These are phyloP conservation scores for Tolypocladium cylindrosporum DNA, from an alignment of 2,329 filamentous ascomycete species.

Conservation along the genomic window DNA sequence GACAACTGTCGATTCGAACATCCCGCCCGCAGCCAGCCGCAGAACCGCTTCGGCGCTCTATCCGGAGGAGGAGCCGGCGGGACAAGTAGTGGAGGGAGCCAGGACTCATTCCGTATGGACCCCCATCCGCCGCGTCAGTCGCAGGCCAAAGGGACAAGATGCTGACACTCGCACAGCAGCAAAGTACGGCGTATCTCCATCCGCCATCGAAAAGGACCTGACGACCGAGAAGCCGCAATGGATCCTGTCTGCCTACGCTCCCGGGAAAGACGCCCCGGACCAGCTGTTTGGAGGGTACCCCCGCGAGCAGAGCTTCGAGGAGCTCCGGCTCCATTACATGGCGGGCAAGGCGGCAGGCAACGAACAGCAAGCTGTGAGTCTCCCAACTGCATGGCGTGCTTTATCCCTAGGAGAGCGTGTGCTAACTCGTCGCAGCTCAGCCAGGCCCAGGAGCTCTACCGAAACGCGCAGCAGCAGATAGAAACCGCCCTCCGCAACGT, in stretches of 20 bases:
- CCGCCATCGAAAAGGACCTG: slow-evolving; percentile 56
- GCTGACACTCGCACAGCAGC: slow-evolving; percentile 7
- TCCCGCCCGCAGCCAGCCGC: slow-evolving; percentile 25
- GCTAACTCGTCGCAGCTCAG: slow-evolving; percentile 35
- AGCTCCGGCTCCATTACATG: slow-evolving; percentile 69
- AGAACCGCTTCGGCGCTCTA: slow-evolving; percentile 50
- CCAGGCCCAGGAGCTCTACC: slow-evolving; percentile 51
- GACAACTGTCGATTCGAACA: slow-evolving; percentile 47
- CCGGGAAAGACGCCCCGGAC: slow-evolving; percentile 63
- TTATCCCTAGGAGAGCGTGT: not conserved
- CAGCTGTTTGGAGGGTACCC: slow-evolving; percentile 74
- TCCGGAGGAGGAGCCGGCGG: slow-evolving; percentile 13
- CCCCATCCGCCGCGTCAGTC: not conserved
- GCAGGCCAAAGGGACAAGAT: not conserved
- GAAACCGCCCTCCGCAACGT: slow-evolving; percentile 59
- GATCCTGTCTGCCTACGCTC: slow-evolving; percentile 80
- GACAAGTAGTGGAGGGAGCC: slow-evolving; percentile 13
- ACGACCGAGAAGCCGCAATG: slow-evolving; percentile 65
- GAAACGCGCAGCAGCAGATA: slow-evolving; percentile 60
- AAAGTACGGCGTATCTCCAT: slow-evolving; percentile 44
- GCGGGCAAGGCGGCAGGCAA: slow-evolving; percentile 50
- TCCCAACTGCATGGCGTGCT: not conserved
- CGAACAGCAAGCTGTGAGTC: slow-evolving; percentile 38
- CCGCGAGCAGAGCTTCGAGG: slow-evolving; percentile 81
- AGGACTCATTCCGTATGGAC: slow-evolving; percentile 12